These are phyloP conservation scores for Cystobasidiaceae sp. DNA, from an alignment of 1,284 basidiomycete genomes.

Conservation along the genomic window DNA sequence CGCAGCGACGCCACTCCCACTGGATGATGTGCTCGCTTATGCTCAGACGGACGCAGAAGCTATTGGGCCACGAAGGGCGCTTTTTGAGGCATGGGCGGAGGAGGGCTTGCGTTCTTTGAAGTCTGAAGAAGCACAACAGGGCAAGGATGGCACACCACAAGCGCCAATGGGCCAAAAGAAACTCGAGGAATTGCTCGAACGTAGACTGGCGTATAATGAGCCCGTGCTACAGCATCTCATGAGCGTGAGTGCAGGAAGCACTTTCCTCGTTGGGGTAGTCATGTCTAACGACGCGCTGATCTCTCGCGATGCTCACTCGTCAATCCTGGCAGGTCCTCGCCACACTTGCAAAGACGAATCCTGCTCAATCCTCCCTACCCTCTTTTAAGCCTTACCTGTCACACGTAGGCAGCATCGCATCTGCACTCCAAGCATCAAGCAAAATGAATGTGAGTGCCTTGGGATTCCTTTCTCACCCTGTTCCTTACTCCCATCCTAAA, in stretches of 20 bases:
- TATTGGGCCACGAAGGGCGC: slow-evolving; percentile 8
- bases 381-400: slow-evolving; percentile 7
- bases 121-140: background rate
- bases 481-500: no score
- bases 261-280: background rate
- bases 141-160: background rate
- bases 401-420: slow-evolving; percentile 15
- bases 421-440: background rate
- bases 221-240: slow-evolving; percentile 14
- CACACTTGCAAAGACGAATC: background rate
- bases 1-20: background rate
- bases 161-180: background rate
- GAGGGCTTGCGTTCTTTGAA: background rate
- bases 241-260: background rate
- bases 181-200: slow-evolving; percentile 1
- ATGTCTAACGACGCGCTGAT: no score
- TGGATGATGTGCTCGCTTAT: slow-evolving; percentile 11
- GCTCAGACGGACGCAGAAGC: background rate
- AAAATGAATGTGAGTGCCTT: background rate
- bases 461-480: background rate
- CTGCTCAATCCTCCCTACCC: background rate
- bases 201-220: slow-evolving; percentile 17
- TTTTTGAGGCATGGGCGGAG: slow-evolving; percentile 26
- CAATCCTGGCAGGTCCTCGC: background rate
- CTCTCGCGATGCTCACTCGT: no score